Conservation (phyloP, 176 grass and related monocot species). For the Aegilops bicornis region DNA sequence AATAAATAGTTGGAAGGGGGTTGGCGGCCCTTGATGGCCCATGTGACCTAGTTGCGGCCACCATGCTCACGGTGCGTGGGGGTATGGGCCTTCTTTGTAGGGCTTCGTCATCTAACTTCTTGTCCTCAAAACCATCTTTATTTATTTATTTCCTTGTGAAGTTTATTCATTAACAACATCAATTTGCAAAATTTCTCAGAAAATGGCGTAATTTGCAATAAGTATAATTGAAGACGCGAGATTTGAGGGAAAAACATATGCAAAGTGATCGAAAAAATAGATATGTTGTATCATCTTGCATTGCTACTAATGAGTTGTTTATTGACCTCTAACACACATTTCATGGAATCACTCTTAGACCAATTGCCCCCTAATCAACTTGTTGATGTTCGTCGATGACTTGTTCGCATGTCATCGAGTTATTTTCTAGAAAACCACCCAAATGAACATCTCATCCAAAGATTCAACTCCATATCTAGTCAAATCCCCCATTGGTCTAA, state of each 20-base stretch:
- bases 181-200: not conserved
- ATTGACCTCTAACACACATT: no score
- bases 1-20: not conserved
- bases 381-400: not conserved
- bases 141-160: not conserved
- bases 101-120: not conserved
- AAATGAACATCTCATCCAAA: not conserved
- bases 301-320: no score
- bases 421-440: not conserved
- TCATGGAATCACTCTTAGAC: no score
- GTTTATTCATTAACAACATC: not conserved
- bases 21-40: not conserved
- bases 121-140: not conserved
- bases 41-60: not conserved
- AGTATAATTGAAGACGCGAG: not conserved
- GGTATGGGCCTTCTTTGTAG: not conserved
- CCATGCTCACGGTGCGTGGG: not conserved
- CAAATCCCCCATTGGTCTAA: not conserved
- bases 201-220: not conserved
- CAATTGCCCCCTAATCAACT: not conserved
- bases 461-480: not conserved
- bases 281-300: not conserved
- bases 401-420: not conserved
- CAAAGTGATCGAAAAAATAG: not conserved
- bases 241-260: not conserved